These are phyloP conservation scores for Penicillium sp. DNA, from an alignment of 2,329 filamentous ascomycete species.

Conservation along the genomic window DNA sequence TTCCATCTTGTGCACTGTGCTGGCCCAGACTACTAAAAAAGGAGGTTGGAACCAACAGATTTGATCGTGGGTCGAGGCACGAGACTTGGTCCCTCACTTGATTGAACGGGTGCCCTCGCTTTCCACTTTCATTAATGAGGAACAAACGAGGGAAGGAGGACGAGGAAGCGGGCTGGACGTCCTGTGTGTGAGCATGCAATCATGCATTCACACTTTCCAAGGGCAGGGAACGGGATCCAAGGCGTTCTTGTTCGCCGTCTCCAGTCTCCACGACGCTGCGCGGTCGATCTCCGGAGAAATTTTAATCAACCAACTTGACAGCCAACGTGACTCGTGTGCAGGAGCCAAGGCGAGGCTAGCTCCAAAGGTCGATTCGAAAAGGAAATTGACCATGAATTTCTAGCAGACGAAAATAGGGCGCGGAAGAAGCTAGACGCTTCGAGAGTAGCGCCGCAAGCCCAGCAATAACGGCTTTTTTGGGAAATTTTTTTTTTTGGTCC, in stretches of 20 bases:
- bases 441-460: not conserved
- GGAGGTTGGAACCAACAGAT: no score
- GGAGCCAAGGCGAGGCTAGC: conserved; percentile 2
- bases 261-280: conserved; percentile 21
- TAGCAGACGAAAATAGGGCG: not conserved
- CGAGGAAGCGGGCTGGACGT: no score
- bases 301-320: conserved; percentile 11
- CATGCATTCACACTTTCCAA: not conserved
- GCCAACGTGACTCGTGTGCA: conserved; percentile 7
- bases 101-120: no score
- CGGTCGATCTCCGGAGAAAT: conserved; percentile 21
- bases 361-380: not conserved
- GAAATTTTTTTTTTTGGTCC: no score
- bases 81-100: no score
- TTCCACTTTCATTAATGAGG: no score
- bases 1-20: no score
- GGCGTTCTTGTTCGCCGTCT: conserved; percentile 19
- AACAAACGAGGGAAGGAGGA: no score
- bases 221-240: not conserved
- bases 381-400: not conserved
- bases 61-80: no score
- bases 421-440: not conserved
- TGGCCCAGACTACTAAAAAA: no score
- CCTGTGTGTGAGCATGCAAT: no score
- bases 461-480: not conserved